A percentile compares a stretch with the other conserved stretches of the same genome.
These are phyloP conservation scores for Linnemannia schmuckeri DNA, from an alignment of 192 early-diverging fungal genomes.

Conservation along the genomic window DNA sequence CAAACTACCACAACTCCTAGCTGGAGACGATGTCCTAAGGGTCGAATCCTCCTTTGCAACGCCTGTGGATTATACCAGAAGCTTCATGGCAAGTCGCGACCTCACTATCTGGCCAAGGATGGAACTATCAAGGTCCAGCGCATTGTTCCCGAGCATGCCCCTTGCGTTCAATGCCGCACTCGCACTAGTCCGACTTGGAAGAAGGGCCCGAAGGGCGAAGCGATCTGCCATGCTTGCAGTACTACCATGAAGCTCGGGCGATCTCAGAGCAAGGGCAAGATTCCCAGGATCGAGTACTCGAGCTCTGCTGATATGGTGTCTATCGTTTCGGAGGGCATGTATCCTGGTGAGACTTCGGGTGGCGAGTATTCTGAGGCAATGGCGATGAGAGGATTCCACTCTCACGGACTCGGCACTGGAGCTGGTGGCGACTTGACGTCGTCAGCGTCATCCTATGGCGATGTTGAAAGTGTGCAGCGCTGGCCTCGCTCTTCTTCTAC, in stretches of 20 bases:
- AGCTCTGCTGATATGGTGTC: background rate
- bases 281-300: background rate
- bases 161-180: slow-evolving; percentile 20
- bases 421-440: background rate
- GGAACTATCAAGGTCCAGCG: slow-evolving; percentile 34
- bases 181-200: background rate
- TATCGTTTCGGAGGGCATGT: background rate
- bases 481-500: background rate
- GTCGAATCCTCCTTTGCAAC: slow-evolving; percentile 29
- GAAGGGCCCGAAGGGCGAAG: slow-evolving; percentile 13
- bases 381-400: background rate
- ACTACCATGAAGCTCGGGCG: background rate
- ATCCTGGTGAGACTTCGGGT: background rate
- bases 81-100: slow-evolving; percentile 27
- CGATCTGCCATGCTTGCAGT: slow-evolving; percentile 23
- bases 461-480: background rate
- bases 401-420: background rate
- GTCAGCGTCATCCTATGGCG: background rate
- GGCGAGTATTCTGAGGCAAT: background rate
- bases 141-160: background rate
- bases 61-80: slow-evolving; percentile 51
- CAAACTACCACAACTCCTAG: slow-evolving; percentile 23
- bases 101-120: slow-evolving; percentile 27
- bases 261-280: background rate
- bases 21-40: slow-evolving; percentile 43